Evolutionary conservation across 768 basidiomycete species (phyloP).

Genomic region (Lactarius evosmus): DNA sequence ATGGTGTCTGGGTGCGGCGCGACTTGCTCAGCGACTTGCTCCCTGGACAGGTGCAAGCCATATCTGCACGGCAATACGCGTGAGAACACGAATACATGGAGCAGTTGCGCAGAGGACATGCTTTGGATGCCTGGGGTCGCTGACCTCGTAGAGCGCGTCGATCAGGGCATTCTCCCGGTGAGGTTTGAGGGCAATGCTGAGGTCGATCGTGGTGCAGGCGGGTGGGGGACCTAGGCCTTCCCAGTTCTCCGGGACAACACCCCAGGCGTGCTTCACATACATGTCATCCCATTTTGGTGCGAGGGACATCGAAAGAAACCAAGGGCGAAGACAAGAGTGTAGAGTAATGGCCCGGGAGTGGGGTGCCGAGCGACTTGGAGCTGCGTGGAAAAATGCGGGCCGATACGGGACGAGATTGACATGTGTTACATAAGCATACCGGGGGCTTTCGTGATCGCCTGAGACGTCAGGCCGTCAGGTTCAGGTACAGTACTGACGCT

Average conservation of each 20-base stretch:
- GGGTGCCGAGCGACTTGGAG: conserved; percentile 6
- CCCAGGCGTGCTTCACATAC: conserved; percentile 22
- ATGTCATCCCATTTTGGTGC: conserved; percentile 21
- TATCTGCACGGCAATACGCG: conserved; percentile 39
- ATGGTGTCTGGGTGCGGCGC: conserved; percentile 52
- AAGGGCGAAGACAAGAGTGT: not conserved
- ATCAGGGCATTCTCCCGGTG: conserved; percentile 18
- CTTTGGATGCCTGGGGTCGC: conserved; percentile 19
- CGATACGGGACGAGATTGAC: too few species aligned
- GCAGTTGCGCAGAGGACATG: not conserved
- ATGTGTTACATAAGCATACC: too few species aligned
- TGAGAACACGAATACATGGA: too few species aligned
- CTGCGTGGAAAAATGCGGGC: too few species aligned
- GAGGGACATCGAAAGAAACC: conserved; percentile 3
- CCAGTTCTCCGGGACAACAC: conserved; percentile 14
- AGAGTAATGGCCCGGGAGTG: too few species aligned
- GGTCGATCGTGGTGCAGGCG: conserved; percentile 21
- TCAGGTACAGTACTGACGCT: too few species aligned
- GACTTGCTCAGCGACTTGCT: conserved; percentile 52
- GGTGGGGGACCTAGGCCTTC: conserved; percentile 11
- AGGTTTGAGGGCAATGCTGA: conserved; percentile 23
- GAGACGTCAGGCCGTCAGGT: too few species aligned
- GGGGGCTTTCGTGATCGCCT: too few species aligned
- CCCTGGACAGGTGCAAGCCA: conserved; percentile 57
- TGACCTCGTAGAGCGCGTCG: conserved; percentile 26